Evolutionary conservation across 2,329 filamentous ascomycete genomes (phyloP).

Genomic region (Fusarium staphyleae): DNA sequence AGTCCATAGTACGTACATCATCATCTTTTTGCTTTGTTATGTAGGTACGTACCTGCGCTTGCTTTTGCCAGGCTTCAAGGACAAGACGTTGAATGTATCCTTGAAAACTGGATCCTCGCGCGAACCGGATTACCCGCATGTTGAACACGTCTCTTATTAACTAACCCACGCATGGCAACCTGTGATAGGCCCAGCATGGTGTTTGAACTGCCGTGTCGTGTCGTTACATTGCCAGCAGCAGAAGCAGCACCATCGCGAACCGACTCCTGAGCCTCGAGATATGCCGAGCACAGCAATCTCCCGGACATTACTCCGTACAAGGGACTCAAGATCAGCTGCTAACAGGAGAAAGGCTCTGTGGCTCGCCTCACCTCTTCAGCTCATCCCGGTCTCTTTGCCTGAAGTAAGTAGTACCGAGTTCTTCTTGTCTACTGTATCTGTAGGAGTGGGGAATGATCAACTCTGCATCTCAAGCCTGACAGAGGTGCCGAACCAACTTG

Average conservation of each 20-base stretch:
- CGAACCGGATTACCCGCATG: conserved; percentile 36
- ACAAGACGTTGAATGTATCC: background rate
- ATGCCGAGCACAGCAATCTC: background rate
- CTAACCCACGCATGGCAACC: conserved; percentile 6
- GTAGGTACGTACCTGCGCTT: conserved; percentile 12
- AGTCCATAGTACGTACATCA: too few species aligned
- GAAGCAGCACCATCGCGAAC: conserved; percentile 16
- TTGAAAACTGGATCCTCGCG: conserved; percentile 11
- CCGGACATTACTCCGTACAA: background rate
- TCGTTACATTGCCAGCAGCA: conserved; percentile 2
- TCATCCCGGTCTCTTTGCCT: background rate
- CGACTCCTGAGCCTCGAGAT: background rate
- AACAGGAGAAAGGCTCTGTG: background rate
- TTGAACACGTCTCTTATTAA: conserved; percentile 13
- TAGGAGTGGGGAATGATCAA: conserved; percentile 8
- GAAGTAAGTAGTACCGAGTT: background rate
- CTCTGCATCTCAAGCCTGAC: conserved; percentile 11
- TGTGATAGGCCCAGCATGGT: conserved; percentile 18
- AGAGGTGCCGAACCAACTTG: conserved; percentile 2
- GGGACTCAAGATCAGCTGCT: conserved; percentile 2
- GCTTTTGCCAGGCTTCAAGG: background rate
- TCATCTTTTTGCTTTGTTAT: too few species aligned
- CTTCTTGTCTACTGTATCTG: background rate
- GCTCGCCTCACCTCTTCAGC: background rate
- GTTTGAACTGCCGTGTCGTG: conserved; percentile 2